Evolutionary conservation across 1,284 basidiomycete genomes (phyloP), one percentile per base, ranked within the genome.

Genomic region (Puccinia polysora): DNA sequence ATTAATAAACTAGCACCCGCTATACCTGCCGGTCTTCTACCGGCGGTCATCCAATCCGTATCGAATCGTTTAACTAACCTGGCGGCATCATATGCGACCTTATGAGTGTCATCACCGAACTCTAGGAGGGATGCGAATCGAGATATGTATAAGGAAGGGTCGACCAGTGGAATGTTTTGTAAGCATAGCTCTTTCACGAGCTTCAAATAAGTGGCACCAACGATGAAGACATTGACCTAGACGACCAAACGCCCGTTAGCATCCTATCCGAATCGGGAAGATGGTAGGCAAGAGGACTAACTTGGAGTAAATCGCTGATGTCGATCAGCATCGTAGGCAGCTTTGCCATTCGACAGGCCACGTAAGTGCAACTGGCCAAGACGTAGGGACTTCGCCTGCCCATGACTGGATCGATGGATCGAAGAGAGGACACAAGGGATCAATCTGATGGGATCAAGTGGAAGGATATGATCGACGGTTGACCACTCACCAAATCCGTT

Each of bases 161-260:
- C 96, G 76, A 97, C 89, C 59, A 94, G 86, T 0, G 90, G 90
- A 7, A 96, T 84, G 49, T 86, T 85, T 38, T 50, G 52, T n/a
- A 98, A 84, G 76, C 90, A 89, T 74, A 98, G 87, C 0, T 88
- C 89, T 77, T 90, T 88, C 4, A 97, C 88, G 30, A 98, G 88
- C 79, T 96, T 91, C 60, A 98, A 87, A 78, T 97, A 99, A 0
- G 90, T 95, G 70, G 94, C 89, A 0, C 96, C 96, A 28, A 99
- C 88, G 78, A 94, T 91, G 78, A 97, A 98, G 7, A 99, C 96
- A 78, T 98, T 98, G 76, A 97, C 91, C 90, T 95, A 76, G n/a
- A n/a, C n/a, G n/a, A n/a, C 5, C 55, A 4, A 23, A 34, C 3
- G 28, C 12, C 4, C 23, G 23, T 45, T 45, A 45, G 10, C n/a